Evolutionary conservation across 495 filamentous ascomycete genomes (phyloP).

Genomic region (Talaromyces borbonicus): DNA sequence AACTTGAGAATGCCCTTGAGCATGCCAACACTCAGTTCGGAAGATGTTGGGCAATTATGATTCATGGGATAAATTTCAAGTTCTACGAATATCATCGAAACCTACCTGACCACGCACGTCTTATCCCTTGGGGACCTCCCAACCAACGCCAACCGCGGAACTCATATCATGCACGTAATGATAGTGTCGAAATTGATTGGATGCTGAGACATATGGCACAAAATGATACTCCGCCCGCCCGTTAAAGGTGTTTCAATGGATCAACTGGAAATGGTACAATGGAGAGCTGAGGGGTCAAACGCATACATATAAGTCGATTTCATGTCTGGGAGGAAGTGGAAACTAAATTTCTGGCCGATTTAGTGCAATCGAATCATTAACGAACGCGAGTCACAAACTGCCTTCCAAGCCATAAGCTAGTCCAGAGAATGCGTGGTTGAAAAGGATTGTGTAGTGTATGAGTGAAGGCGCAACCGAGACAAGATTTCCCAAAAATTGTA

Average conservation of each 20-base stretch:
- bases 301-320: too few relatives aligned
- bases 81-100: slow-evolving; percentile 10
- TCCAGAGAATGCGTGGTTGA: slow-evolving; percentile 9
- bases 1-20: slow-evolving; percentile 8
- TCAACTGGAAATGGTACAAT: too few relatives aligned
- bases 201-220: slow-evolving; percentile 10
- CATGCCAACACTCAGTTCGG: slow-evolving; percentile 8
- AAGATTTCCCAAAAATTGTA: slow-evolving; percentile 9
- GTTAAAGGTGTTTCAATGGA: too few relatives aligned
- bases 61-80: slow-evolving; percentile 2
- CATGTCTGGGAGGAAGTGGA: too few relatives aligned
- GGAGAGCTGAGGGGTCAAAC: too few relatives aligned
- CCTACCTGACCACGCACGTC: background rate
- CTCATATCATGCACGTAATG: slow-evolving; percentile 8
- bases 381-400: too few relatives aligned
- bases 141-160: background rate
- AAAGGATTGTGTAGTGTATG: slow-evolving; percentile 9
- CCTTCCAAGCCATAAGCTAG: slow-evolving; percentile 11
- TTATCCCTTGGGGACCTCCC: slow-evolving; percentile 6
- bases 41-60: slow-evolving; percentile 6
- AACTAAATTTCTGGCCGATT: too few relatives aligned
- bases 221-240: slow-evolving; percentile 33
- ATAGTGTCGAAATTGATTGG: slow-evolving; percentile 3
- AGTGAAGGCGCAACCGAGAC: background rate
- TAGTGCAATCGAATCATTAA: too few relatives aligned